Conservation (phyloP, 2,329 filamentous ascomycete species). For the Calonectria pseudoturangicola region DNA sequence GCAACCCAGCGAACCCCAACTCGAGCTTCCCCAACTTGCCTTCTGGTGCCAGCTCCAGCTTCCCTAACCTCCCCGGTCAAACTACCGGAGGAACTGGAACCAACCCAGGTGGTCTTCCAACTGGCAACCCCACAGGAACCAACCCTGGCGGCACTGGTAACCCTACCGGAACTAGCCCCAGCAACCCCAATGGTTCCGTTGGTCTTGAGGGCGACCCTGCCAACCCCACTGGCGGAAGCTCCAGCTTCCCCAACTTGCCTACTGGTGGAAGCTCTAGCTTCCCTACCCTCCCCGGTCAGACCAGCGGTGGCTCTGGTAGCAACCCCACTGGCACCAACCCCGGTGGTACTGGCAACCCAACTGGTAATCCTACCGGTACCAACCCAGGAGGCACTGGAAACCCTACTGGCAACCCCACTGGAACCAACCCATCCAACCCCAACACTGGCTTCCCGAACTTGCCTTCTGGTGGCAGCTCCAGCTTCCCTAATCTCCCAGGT, state of each 20-base stretch:
- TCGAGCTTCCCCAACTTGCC: no score
- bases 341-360: not conserved
- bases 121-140: not conserved
- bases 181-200: not conserved
- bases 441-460: not conserved
- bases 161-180: not conserved
- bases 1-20: not conserved
- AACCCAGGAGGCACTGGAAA: not conserved
- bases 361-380: not conserved
- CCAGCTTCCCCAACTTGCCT: not conserved
- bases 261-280: not conserved
- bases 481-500: not conserved
- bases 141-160: not conserved
- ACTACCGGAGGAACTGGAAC: not conserved
- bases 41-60: no score
- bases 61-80: not conserved
- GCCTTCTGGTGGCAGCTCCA: not conserved
- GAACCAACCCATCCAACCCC: not conserved
- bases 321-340: conserved; percentile 3
- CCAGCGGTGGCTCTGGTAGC: not conserved
- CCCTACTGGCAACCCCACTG: not conserved
- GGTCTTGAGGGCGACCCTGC: not conserved
- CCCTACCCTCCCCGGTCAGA: not conserved
- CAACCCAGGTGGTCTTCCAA: not conserved
- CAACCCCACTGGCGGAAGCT: not conserved